phyloP scores from a whole-genome alignment of 257 asterid species.

The Lycium ferocissimum region DNA sequence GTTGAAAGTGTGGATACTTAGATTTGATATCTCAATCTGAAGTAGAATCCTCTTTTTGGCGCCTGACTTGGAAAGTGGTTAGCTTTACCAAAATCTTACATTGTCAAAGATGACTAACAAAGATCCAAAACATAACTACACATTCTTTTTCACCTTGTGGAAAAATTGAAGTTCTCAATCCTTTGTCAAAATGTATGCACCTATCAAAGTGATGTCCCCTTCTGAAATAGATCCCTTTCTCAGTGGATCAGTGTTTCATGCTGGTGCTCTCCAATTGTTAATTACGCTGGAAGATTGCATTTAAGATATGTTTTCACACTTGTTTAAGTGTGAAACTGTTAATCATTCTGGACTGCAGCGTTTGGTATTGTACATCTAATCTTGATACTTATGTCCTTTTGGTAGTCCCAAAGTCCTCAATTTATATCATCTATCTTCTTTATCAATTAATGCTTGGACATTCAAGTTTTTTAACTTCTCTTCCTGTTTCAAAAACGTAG shows the following conservation, averaged over 20 bases:
- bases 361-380: background rate
- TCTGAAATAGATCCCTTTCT: background rate
- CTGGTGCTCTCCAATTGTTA: background rate
- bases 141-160: background rate
- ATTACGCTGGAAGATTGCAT: background rate
- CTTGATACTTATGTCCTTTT: background rate
- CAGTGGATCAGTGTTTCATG: background rate
- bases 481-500: conserved; percentile 48
- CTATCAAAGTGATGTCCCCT: background rate
- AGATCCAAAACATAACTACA: background rate
- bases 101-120: background rate
- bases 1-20: background rate
- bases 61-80: background rate
- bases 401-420: background rate
- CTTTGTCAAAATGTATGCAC: background rate
- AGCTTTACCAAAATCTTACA: background rate
- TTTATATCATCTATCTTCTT: background rate
- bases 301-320: no score
- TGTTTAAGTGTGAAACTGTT: background rate
- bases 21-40: background rate
- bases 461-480: conserved; percentile 23
- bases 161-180: background rate
- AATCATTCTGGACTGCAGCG: background rate
- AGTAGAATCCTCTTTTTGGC: background rate
- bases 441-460: background rate